Evolutionary conservation across 768 basidiomycete genomes (phyloP).

Genomic region (Boletus speciosus): DNA sequence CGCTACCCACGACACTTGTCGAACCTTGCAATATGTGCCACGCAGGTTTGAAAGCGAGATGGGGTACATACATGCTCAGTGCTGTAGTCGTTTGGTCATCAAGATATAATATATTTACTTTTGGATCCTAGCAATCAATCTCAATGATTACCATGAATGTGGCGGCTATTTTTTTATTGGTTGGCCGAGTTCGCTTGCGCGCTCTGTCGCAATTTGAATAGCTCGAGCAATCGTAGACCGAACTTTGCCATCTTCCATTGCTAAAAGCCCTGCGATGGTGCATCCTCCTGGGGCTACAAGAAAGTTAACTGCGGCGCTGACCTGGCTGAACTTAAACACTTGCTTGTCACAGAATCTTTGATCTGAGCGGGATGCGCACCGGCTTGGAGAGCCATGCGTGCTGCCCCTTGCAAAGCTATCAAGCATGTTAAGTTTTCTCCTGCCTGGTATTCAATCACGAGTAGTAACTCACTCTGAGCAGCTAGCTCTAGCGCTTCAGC

Average conservation of each 20-base stretch:
- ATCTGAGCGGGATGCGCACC: slow-evolving; percentile 94
- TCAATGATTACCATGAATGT: not conserved
- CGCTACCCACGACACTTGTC: slow-evolving; percentile 36
- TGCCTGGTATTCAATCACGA: not conserved
- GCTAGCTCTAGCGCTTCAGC: slow-evolving; percentile 93
- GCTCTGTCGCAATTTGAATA: slow-evolving; percentile 91
- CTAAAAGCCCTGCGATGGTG: slow-evolving; percentile 94
- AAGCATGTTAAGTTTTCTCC: not conserved
- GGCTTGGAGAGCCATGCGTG: slow-evolving; percentile 87
- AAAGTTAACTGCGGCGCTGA: not conserved
- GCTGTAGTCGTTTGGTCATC: not conserved
- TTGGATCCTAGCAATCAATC: not conserved
- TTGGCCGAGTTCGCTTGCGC: slow-evolving; percentile 82
- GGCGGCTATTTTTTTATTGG: slow-evolving; percentile 46
- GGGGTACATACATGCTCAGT: slow-evolving; percentile 29
- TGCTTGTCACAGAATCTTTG: slow-evolving; percentile 96
- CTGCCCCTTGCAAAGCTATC: slow-evolving; percentile 91
- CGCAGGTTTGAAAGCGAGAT: slow-evolving; percentile 36
- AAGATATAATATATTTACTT: not conserved
- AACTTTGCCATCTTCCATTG: slow-evolving; percentile 90
- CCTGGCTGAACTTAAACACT: slow-evolving; percentile 25
- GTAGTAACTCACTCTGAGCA: slow-evolving; percentile 72
- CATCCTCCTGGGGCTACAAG: slow-evolving; percentile 89
- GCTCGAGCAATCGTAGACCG: slow-evolving; percentile 92
- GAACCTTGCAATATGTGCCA: slow-evolving; percentile 25